Evolutionary conservation across 306 rosid species (phyloP), one percentile per base, ranked within the genome.

Genomic region (Casuarina equisetifolia): DNA sequence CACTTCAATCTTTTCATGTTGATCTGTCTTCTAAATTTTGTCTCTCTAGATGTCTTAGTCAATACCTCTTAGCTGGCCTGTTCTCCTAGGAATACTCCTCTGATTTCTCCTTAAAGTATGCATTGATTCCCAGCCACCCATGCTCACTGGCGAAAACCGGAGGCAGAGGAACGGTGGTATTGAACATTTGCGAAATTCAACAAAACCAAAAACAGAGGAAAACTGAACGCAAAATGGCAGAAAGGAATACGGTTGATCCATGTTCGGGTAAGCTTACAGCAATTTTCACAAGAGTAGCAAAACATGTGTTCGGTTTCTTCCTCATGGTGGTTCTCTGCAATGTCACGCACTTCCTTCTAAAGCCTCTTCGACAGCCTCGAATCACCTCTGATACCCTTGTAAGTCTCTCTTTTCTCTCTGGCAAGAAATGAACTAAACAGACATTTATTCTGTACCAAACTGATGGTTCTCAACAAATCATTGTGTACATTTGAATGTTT

Each of bases 321-420:
- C 76, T 72, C 0, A 86, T 95, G 93, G 91, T 89, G 78, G 66
- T 85, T 70, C 69, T 88, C 4, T 92, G 97, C 86, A 91, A 92
- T 49, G 86, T 84, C 39, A 9, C 83, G 7, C 98, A 94, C 79
- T 91, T 36, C 80, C 32, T 86, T 1, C 70, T 94, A 70, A 88
- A 46, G 84, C 97, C 93, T 5, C 83, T 80, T 79, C 77, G 89
- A 49, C 97, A 92, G 45, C 97, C 97, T 43, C 93, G 93, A 16
- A 87, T 91, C 61, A 78, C 93, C 57, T 80, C 97, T 0, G 97
- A 90, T 82, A 86, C 88, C 46, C 6, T 95, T 58, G 98, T 90
- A 85, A 87, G 92, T 78, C 64, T 52, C 55, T 62, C 11, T 15
- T 43, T 15, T 52, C 9, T 2, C 44, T 53, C 17, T 9, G 1